Conservation (phyloP, 176 grass and related monocot genomes). For the Aegilops bicornis region DNA sequence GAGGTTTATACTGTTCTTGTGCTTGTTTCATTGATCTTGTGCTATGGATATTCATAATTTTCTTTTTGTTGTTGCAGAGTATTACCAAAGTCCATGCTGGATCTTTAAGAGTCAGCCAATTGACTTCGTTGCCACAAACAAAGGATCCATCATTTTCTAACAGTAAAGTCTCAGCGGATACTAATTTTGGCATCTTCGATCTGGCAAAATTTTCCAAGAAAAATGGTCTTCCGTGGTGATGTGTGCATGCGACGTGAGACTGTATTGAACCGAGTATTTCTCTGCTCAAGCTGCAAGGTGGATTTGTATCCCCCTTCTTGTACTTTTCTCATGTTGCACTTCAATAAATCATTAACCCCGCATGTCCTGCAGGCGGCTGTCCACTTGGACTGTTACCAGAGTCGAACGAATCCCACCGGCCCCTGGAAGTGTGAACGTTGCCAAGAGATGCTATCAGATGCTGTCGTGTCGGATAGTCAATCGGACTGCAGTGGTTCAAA, state of each 20-base stretch:
- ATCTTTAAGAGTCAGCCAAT: conserved; percentile 51
- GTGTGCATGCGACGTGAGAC: conserved; percentile 79
- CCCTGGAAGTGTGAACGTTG: conserved; percentile 94
- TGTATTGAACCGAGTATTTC: conserved; percentile 82
- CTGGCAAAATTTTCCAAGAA: conserved; percentile 87
- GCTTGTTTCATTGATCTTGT: conserved; percentile 18
- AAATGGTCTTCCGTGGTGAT: conserved; percentile 77
- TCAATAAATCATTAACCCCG: conserved; percentile 26
- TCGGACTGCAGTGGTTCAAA: conserved; percentile 37
- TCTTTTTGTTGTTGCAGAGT: conserved; percentile 34
- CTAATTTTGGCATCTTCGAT: conserved; percentile 67
- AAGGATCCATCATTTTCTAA: conserved; percentile 58
- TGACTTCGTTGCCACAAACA: conserved; percentile 40
- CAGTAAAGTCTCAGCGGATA: conserved; percentile 62
- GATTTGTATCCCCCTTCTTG: conserved; percentile 1
- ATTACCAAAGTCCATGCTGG: conserved; percentile 35
- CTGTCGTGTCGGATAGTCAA: conserved; percentile 36
- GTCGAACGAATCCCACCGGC: conserved; percentile 53
- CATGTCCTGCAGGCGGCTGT: conserved; percentile 67
- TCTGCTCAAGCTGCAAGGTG: conserved; percentile 93
- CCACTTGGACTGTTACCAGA: conserved; percentile 87
- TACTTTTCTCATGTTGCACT: background rate
- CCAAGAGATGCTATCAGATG: conserved; percentile 41
- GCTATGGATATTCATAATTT: background rate
- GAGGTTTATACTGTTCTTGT: conserved; percentile 51